Conservation (phyloP, 306 rosid genomes). For the Casuarina equisetifolia region DNA sequence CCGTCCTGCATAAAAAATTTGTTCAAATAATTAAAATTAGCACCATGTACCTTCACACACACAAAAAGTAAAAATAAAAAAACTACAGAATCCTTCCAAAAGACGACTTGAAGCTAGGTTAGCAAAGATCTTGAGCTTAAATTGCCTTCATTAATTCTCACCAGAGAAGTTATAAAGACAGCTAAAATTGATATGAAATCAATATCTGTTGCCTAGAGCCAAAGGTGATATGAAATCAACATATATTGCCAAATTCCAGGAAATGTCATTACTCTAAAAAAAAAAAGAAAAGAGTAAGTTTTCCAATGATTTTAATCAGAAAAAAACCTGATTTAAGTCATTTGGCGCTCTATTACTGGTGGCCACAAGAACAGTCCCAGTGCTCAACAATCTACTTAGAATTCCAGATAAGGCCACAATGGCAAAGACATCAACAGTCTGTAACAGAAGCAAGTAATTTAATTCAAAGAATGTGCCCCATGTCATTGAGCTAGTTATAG, state of each 20-base stretch:
- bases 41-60: not conserved
- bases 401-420: constrained; percentile 99
- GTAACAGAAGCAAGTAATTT: constrained; percentile 49
- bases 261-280: constrained; percentile 3
- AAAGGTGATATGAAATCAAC: not conserved
- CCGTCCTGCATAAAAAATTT: constrained; percentile 60
- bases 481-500: not conserved
- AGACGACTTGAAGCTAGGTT: not conserved
- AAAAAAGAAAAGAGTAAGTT: constrained; percentile 10
- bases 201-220: not conserved
- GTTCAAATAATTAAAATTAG: not conserved
- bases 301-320: not conserved
- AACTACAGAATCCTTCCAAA: not conserved
- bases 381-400: constrained; percentile 84
- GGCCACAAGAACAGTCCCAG: constrained; percentile 91
- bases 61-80: not conserved
- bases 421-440: constrained; percentile 99
- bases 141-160: not conserved
- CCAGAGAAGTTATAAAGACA: not conserved
- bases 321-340: constrained; percentile 77
- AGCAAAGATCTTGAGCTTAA: not conserved
- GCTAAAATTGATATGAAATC: not conserved
- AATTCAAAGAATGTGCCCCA: constrained; percentile 29
- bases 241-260: not conserved
- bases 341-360: constrained; percentile 94